Conservation (phyloP, 192 early-diverging fungal species). For the Diversispora eburnea region DNA sequence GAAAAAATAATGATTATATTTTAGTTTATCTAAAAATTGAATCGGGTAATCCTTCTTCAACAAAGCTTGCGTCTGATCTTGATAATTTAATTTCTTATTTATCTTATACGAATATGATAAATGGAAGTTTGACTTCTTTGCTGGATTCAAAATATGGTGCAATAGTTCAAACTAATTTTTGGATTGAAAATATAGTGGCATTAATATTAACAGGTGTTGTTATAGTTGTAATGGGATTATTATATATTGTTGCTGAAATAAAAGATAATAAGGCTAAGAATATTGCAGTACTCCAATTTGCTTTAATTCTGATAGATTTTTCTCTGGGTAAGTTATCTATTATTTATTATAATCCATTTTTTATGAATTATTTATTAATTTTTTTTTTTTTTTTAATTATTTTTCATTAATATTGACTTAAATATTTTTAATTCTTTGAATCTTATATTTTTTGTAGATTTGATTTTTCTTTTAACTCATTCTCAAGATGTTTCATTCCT, state of each 20-base stretch:
- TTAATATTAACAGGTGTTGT: not conserved
- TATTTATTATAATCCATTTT: not conserved
- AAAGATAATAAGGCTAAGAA: not conserved
- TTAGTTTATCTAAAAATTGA: not conserved
- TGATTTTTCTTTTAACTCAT: not conserved
- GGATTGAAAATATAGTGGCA: not conserved
- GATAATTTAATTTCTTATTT: not conserved
- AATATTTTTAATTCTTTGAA: not conserved
- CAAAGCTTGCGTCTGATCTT: not conserved
- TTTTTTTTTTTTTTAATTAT: not conserved
- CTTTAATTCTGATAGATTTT: not conserved
- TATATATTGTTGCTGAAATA: not conserved
- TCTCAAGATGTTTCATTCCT: not conserved
- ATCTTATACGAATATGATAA: not conserved
- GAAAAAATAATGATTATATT: not conserved
- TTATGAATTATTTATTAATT: not conserved
- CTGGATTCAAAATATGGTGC: slow-evolving; percentile 9
- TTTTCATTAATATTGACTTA: not conserved
- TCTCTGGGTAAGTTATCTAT: not conserved
- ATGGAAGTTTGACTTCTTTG: not conserved
- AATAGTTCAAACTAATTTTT: not conserved
- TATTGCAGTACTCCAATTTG: not conserved
- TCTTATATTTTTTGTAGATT: not conserved
- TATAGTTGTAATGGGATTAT: not conserved
- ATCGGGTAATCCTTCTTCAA: not conserved